Conservation (phyloP, 768 basidiomycete genomes). For the Clavaria fumosa region DNA sequence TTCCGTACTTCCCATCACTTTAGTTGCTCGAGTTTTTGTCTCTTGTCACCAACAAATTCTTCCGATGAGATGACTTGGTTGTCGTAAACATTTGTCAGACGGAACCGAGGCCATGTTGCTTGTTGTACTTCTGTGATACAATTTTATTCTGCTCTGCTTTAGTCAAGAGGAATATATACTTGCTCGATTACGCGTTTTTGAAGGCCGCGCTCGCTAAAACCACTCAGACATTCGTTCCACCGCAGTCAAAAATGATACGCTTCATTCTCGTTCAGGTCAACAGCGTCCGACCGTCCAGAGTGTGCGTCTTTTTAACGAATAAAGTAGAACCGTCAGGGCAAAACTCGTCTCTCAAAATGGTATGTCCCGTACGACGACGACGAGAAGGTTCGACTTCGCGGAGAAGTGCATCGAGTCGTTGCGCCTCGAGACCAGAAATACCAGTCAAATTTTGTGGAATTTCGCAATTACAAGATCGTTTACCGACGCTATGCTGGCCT, state of each 20-base stretch:
- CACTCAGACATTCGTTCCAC: no score
- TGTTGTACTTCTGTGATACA: no score
- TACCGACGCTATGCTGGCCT: constrained; percentile 95
- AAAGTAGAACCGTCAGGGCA: constrained; percentile 87
- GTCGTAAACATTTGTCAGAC: no score
- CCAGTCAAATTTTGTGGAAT: constrained; percentile 99
- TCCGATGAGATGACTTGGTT: no score
- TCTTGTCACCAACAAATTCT: no score
- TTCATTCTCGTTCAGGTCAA: constrained; percentile 92
- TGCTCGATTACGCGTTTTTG: no score
- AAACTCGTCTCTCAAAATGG: constrained; percentile 95
- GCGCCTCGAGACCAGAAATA: constrained; percentile 98
- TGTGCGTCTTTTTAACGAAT: background rate
- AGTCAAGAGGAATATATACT: no score
- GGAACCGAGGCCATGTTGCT: no score
- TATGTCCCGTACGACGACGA: constrained; percentile 98
- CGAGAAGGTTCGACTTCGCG: constrained; percentile 91
- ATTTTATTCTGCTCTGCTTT: no score
- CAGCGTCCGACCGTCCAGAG: background rate
- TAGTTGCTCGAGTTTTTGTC: no score
- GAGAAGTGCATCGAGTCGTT: constrained; percentile 91
- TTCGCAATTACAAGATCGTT: constrained; percentile 94
- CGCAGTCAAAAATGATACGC: constrained; percentile 56
- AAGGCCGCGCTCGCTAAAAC: no score
- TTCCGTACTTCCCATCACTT: no score